Evolutionary conservation across 2,329 filamentous ascomycete species (phyloP), one percentile per base, ranked within the genome.

Genomic region (Capronia americana): DNA sequence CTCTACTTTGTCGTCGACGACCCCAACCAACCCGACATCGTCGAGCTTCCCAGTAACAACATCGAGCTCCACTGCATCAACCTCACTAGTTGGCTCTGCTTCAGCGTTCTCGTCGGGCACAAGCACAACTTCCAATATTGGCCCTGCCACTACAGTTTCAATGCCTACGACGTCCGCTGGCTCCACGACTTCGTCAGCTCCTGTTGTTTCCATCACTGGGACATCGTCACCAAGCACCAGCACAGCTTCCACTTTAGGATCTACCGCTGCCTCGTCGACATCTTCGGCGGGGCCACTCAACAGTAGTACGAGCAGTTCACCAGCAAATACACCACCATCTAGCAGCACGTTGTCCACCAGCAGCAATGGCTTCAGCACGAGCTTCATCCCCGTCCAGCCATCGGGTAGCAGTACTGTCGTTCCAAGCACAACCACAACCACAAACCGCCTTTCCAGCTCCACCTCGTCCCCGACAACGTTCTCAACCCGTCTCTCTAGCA

Each of bases 291-390:
- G 23, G 23, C 12, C 48, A 51, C 23, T 51, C 23, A 20, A 12
- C n/a, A 34, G 24, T 24, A 28, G 24, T 28, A n/a, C 30, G 14
- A 56, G n/a, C 23, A 56, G 2, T 24, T 20, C 57, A 14, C 2
- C 30, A 51, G 8, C 38, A 24, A 44, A 10, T 24, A 46, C 32
- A 28, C 7, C 20, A 23, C 12, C 34, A 12, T 12, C 56, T 14
- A 58, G 34, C 38, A 44, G 20, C 24, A 30, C 53, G 1, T 34
- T 20, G 24, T 28, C 28, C 7, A 38, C 53, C 14, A 56, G 46
- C 48, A 61, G 46, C 46, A 24, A 30, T 24, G 38, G 50, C 23
- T 46, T 63, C 51, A 57, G 30, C 51, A 63, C 60, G 2, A 48
- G 51, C 48, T 61, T 61, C 41, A 23, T 63, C 3, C 46, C 55